A percentile compares a stretch with the other conserved stretches of the same genome.
Evolutionary conservation across 306 rosid species (phyloP).

Genomic region (Quercus alba): DNA sequence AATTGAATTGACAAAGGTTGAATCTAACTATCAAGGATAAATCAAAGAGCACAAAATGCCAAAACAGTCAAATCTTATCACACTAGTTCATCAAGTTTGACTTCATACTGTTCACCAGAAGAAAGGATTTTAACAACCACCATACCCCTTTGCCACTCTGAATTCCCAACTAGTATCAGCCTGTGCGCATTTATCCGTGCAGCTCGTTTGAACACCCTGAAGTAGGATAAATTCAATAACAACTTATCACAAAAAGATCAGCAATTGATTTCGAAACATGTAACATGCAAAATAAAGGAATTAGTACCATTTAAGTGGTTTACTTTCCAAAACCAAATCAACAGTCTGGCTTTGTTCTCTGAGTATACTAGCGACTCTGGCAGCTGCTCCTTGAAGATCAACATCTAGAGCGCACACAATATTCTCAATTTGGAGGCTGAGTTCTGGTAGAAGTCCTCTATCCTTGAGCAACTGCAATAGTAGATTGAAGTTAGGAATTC

Average conservation of each 20-base stretch:
- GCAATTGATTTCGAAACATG: background rate
- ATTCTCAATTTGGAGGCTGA: constrained; percentile 52
- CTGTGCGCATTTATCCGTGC: constrained; percentile 68
- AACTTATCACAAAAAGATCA: constrained; percentile 15
- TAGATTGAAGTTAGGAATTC: too few species aligned
- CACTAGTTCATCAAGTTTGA: constrained; percentile 73
- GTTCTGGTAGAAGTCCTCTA: constrained; percentile 77
- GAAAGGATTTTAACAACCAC: constrained; percentile 81
- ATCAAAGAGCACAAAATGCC: background rate
- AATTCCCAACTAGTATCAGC: constrained; percentile 76
- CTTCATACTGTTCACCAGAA: constrained; percentile 79
- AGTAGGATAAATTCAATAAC: constrained; percentile 10
- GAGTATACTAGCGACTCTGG: constrained; percentile 74
- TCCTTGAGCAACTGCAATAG: constrained; percentile 79
- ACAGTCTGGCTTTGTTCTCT: constrained; percentile 73
- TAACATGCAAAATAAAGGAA: background rate
- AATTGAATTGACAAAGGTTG: background rate
- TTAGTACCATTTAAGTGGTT: constrained; percentile 85
- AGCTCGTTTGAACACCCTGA: constrained; percentile 87
- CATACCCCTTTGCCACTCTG: constrained; percentile 93
- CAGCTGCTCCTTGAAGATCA: constrained; percentile 90
- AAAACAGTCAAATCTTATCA: constrained; percentile 26
- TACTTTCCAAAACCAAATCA: constrained; percentile 90
- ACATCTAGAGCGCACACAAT: constrained; percentile 85
- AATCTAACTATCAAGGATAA: background rate